Evolutionary conservation across 257 asterid genomes (phyloP).

Genomic region (Plantago major): DNA sequence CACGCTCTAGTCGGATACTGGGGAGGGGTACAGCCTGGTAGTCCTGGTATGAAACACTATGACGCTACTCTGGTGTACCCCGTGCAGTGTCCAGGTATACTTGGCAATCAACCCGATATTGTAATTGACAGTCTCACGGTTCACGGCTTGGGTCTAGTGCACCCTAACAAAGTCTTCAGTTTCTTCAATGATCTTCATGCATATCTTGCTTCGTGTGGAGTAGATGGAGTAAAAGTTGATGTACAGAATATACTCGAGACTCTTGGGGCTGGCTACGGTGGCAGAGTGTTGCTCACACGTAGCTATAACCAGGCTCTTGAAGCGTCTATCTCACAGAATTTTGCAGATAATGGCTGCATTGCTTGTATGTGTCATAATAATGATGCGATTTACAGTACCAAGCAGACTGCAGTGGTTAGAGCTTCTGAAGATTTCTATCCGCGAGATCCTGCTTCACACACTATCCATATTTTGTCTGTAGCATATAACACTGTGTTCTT

Average conservation of each 20-base stretch:
- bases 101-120: constrained; percentile 93
- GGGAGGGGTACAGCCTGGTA: constrained; percentile 96
- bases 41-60: constrained; percentile 85
- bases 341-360: constrained; percentile 81
- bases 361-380: constrained; percentile 97
- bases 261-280: constrained; percentile 97
- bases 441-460: constrained; percentile 94
- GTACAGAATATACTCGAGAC: constrained; percentile 97
- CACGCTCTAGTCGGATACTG: constrained; percentile 96
- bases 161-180: constrained; percentile 81
- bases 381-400: constrained; percentile 79
- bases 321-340: constrained; percentile 78
- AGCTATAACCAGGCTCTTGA: constrained; percentile 92
- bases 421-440: constrained; percentile 96
- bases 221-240: constrained; percentile 97
- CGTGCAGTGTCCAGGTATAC: constrained; percentile 82
- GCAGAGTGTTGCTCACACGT: constrained; percentile 86
- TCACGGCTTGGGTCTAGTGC: constrained; percentile 87
- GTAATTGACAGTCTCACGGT: constrained; percentile 95
- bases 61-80: constrained; percentile 85
- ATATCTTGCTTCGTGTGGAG: constrained; percentile 86
- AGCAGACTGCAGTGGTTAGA: constrained; percentile 76
- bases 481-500: constrained; percentile 80
- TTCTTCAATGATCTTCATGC: constrained; percentile 94
- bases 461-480: constrained; percentile 84